Base-by-base conservation (phyloP, 1,139 yeast species). In the Blastobotrys malaysiensis region DNA sequence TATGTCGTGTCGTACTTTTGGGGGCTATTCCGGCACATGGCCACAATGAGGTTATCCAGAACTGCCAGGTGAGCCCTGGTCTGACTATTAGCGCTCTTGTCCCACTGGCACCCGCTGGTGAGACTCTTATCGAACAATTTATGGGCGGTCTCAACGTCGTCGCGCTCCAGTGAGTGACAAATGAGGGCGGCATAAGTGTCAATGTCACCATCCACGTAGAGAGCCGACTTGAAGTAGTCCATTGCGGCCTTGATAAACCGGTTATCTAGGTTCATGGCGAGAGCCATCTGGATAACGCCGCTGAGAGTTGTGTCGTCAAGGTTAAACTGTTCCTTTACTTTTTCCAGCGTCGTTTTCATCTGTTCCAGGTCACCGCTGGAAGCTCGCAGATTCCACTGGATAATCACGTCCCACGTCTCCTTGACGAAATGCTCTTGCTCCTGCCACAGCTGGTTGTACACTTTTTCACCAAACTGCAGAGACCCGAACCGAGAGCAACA, bases 101-200 rank as follows among this genome's bases (percentile, higher is more conserved):
- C 39, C 83, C 83, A 79, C 45, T 71, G 71, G n/a, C 75, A 70
- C 26, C 79, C 78, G 43, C 69, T 64, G 4, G 63, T 56, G 13
- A 75, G 62, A 49, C 74, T 66, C n/a, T 67, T 61, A n/a, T 72
- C 62, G 57, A 77, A 78, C 9, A 71, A 54, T 9, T 63, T 50
- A 9, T 71, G 64, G 1, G 79, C 76, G 6, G 57, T 59, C 3
- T 59, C 59, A 7, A 65, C 61, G 49, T 70, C 68, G 27, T 64
- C 61, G 9, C 58, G 55, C 18, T 61, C 19, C 16, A 69, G 59
- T 3, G 63, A 60, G n/a, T 69, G 61, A 9, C 61, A 59, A 3
- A 69, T 65, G 16, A 68, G 56, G 13, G 66, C 49, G 1, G 66
- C 58, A 46, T 54, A 65, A 9, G 65, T 57, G 14, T 65, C 63